These are phyloP conservation scores for Eucalyptus virginea DNA, from an alignment of 345 rosid species.

Conservation along the genomic window DNA sequence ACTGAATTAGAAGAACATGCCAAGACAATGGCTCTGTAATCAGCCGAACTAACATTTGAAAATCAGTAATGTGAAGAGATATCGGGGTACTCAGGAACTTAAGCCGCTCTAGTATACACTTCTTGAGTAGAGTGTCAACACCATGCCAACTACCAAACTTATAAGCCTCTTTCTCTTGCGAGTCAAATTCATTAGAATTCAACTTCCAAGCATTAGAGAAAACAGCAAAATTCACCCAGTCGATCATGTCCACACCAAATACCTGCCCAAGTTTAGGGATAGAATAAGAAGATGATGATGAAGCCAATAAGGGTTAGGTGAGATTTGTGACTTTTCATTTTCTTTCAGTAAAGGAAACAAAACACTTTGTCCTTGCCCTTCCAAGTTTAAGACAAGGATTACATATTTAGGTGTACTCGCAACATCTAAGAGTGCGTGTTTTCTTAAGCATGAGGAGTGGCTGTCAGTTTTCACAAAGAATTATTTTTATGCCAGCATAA, in stretches of 20 bases:
- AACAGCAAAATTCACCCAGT: constrained; percentile 80
- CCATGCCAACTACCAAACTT: constrained; percentile 23
- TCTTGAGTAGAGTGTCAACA: constrained; percentile 48
- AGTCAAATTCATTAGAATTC: constrained; percentile 36
- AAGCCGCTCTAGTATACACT: constrained; percentile 33
- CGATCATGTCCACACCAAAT: constrained; percentile 51
- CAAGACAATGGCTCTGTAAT: constrained; percentile 88
- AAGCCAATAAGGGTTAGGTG: not conserved
- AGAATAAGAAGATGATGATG: not conserved
- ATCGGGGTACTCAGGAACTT: constrained; percentile 33
- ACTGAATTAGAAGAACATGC: constrained; percentile 70
- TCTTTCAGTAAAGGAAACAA: not conserved
- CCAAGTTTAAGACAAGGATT: not conserved
- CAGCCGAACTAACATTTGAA: constrained; percentile 49
- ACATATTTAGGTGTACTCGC: not conserved
- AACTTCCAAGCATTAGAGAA: constrained; percentile 78
- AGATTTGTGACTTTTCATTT: not conserved
- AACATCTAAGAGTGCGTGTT: not conserved
- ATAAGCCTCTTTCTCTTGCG: constrained; percentile 5
- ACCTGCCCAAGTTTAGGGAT: constrained; percentile 24
- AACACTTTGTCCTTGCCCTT: not conserved
- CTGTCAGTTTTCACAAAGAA: not conserved
- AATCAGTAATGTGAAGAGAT: constrained; percentile 24
- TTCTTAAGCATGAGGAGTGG: not conserved
- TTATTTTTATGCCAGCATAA: not conserved